phyloP scores from a whole-genome alignment of 192 early-diverging fungal genomes.

The Geranomyces variabilis region DNA sequence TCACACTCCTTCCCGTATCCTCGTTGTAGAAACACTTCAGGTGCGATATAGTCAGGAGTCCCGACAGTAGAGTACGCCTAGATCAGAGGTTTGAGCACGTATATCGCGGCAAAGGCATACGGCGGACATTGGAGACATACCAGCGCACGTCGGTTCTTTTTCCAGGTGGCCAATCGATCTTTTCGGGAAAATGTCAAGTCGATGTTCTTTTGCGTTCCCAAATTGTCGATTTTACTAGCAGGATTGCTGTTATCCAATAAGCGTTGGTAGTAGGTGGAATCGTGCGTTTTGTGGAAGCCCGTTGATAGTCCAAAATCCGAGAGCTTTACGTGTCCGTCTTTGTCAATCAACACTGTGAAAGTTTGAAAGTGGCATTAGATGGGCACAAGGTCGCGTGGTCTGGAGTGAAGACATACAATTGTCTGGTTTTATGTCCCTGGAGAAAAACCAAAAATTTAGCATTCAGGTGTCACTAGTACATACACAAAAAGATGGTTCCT shows the following conservation, averaged over 20 bases:
- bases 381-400: not conserved
- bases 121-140: too few relatives aligned
- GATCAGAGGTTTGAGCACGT: not conserved
- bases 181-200: conserved; percentile 91
- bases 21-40: conserved; percentile 91
- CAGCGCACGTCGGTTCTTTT: conserved; percentile 90
- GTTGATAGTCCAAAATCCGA: conserved; percentile 99
- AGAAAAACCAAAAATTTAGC: not conserved
- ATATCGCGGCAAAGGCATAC: conserved; percentile 20
- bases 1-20: conserved; percentile 98
- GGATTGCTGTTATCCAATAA: conserved; percentile 42
- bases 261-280: conserved; percentile 88
- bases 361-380: not conserved
- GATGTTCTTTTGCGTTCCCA: conserved; percentile 71
- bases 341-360: conserved; percentile 81
- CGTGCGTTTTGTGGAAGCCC: conserved; percentile 98
- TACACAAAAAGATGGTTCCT: not conserved
- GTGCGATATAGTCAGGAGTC: conserved; percentile 97
- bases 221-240: conserved; percentile 33
- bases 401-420: conserved; percentile 41
- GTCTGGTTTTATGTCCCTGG: conserved; percentile 66
- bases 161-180: conserved; percentile 98
- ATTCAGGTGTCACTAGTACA: not conserved
- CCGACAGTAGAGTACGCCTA: conserved; percentile 97
- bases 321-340: conserved; percentile 98